Evolutionary conservation across 2,329 filamentous ascomycete genomes (phyloP), one percentile per base, ranked within the genome.

Genomic region (Xylaria sp.): DNA sequence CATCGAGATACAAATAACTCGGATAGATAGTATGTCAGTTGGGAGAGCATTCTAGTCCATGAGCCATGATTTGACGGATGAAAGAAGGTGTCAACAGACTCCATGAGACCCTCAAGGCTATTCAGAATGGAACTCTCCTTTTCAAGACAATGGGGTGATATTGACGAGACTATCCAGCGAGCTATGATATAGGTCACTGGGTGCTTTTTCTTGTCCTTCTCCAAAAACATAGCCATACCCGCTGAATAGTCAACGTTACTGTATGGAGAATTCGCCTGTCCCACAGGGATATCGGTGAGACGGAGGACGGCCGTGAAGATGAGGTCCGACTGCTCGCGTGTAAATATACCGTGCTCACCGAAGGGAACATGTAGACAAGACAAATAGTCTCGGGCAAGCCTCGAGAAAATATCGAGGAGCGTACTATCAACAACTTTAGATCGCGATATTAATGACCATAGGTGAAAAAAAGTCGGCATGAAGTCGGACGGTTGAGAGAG

Each of bases 61-160:
- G 84, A 84, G 15, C 96, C 96, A 59, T 95, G 92, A 78, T 99
- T 99, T 2, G 96, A 99, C 1, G 96, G 96, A 75, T 99, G 96
- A 84, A 97, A 99, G 79, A 99, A 99, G 0, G 96, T 99, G 79
- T 99, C 96, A 53, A 98, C 91, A 2, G 94, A 96, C 78, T 98
- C 92, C 72, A 99, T 92, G 59, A 99, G 84, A 0, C 93, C 95
- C 78, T 99, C 95, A 5, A 99, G 86, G 71, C 92, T 93, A 38
- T 91, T 88, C 73, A 99, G 81, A 49, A 97, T 88, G 0, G 94
- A 98, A 62, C 90, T 90, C 33, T 90, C 85, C n/a, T 88, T 84
- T 47, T 92, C 88, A 55, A 96, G 81, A 74, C 93, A 96, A 51
- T 89, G 84, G 1, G 96, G 95, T 1, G 96, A 98, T 44, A 99